A percentile compares a stretch with the other conserved stretches of the same genome.
phyloP scores from a whole-genome alignment of 2,329 filamentous ascomycete genomes.

The Sordariomycetes sp. region DNA sequence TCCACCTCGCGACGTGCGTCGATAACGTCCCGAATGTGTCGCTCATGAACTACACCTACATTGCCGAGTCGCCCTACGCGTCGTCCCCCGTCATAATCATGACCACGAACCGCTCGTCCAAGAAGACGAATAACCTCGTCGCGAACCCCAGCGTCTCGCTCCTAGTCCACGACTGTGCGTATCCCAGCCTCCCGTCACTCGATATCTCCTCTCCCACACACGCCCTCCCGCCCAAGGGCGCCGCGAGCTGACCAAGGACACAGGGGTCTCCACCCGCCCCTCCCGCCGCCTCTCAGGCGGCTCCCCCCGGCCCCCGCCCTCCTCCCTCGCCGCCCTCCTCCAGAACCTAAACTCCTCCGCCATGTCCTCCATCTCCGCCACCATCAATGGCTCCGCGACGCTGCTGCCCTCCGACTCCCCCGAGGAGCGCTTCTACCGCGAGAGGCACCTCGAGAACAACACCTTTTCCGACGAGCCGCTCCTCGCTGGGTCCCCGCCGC shows the following conservation, averaged over 20 bases:
- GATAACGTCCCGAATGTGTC: constrained; percentile 80
- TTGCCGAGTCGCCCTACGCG: constrained; percentile 61
- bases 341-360: constrained; percentile 85
- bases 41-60: constrained; percentile 98
- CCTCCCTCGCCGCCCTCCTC: constrained; percentile 69
- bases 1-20: constrained; percentile 86
- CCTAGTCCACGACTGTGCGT: constrained; percentile 79
- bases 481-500: constrained; percentile 14
- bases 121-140: constrained; percentile 70
- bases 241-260: neutral
- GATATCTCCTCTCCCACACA: too few relatives aligned
- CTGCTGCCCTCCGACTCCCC: constrained; percentile 61
- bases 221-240: too few relatives aligned
- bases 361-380: constrained; percentile 78
- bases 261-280: constrained; percentile 80
- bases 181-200: neutral
- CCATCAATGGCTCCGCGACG: constrained; percentile 78
- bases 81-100: constrained; percentile 78
- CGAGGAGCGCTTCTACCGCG: constrained; percentile 74
- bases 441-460: constrained; percentile 81
- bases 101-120: constrained; percentile 72
- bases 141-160: constrained; percentile 80
- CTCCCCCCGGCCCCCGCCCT: constrained; percentile 51
- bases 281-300: constrained; percentile 46
- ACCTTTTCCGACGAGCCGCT: constrained; percentile 51